Evolutionary conservation across 208 protist species (phyloP).

Genomic region (Leishmania guyanensis): DNA sequence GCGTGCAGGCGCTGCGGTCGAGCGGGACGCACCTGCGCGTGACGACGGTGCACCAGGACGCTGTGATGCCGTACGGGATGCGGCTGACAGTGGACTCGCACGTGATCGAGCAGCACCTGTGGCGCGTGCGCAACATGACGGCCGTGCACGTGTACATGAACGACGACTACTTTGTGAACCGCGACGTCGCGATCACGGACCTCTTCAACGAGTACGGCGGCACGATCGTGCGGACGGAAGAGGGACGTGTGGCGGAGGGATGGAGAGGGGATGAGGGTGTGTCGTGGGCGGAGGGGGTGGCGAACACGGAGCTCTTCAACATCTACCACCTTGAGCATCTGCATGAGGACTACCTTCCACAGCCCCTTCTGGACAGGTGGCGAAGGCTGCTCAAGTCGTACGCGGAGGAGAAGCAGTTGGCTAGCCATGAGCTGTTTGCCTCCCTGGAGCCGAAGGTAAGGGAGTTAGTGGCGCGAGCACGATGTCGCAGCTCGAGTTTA

Average conservation of each 20-base stretch:
- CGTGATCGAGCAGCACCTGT: constrained; percentile 64
- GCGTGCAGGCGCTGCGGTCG: constrained; percentile 26
- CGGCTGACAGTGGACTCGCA: constrained; percentile 61
- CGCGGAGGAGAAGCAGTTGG: not conserved
- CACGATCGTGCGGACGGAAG: constrained; percentile 58
- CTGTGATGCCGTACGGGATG: constrained; percentile 54
- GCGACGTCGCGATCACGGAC: constrained; percentile 52
- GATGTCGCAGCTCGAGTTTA: too few species aligned
- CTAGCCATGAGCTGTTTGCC: not conserved
- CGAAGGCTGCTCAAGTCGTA: not conserved
- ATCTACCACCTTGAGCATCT: constrained; percentile 37
- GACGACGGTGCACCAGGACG: constrained; percentile 70
- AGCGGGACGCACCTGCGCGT: constrained; percentile 52
- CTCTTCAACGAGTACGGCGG: constrained; percentile 67
- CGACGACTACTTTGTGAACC: constrained; percentile 81
- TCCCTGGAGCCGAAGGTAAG: not conserved
- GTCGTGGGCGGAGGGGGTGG: constrained; percentile 4
- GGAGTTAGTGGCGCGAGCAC: not conserved
- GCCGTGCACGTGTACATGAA: constrained; percentile 70
- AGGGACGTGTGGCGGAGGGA: not conserved
- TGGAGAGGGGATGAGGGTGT: not conserved
- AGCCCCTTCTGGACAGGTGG: not conserved
- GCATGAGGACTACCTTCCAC: constrained; percentile 22
- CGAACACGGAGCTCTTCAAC: constrained; percentile 47
- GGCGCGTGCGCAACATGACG: constrained; percentile 53